Conservation (phyloP, 768 basidiomycete species). For the Phallus indusiatus region DNA sequence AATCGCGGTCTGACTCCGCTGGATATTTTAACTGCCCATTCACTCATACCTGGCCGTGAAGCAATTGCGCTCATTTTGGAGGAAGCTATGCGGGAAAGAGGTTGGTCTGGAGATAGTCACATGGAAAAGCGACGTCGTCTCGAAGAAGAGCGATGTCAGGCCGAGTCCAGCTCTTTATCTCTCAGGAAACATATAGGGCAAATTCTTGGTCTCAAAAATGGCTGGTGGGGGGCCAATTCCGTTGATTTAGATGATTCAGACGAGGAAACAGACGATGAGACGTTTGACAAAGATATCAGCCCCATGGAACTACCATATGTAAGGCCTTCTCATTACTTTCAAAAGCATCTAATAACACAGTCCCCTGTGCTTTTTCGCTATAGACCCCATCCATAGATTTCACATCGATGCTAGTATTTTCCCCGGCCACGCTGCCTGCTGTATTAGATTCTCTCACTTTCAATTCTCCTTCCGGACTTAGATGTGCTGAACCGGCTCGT, state of each 20-base stretch:
- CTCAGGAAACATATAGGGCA: slow-evolving; percentile 51
- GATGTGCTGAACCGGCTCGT: slow-evolving; percentile 74
- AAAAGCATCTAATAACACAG: too few relatives aligned
- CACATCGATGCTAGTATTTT: slow-evolving; percentile 89
- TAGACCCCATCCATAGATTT: slow-evolving; percentile 72
- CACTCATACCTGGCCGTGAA: slow-evolving; percentile 69
- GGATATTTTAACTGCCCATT: slow-evolving; percentile 83
- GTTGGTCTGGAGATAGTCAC: slow-evolving; percentile 73
- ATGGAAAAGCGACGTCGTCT: slow-evolving; percentile 52
- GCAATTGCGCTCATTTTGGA: slow-evolving; percentile 82
- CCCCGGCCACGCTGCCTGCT: slow-evolving; percentile 63
- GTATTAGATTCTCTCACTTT: slow-evolving; percentile 79
- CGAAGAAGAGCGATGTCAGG: slow-evolving; percentile 45
- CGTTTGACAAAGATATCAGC: neutral
- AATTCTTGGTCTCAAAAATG: slow-evolving; percentile 43
- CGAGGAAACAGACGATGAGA: slow-evolving; percentile 38
- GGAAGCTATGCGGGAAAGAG: slow-evolving; percentile 79
- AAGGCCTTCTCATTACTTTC: slow-evolving; percentile 14
- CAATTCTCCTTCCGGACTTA: slow-evolving; percentile 59
- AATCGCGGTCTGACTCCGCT: slow-evolving; percentile 74
- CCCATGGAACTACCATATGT: slow-evolving; percentile 37
- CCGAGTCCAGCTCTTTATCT: slow-evolving; percentile 41
- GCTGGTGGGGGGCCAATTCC: slow-evolving; percentile 58
- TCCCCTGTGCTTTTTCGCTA: too few relatives aligned
- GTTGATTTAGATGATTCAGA: slow-evolving; percentile 37